Percentiles rank a stretch among this genome's conserved stretches.
phyloP scores from a whole-genome alignment of 768 basidiomycete genomes.

The Boletus sp. region DNA sequence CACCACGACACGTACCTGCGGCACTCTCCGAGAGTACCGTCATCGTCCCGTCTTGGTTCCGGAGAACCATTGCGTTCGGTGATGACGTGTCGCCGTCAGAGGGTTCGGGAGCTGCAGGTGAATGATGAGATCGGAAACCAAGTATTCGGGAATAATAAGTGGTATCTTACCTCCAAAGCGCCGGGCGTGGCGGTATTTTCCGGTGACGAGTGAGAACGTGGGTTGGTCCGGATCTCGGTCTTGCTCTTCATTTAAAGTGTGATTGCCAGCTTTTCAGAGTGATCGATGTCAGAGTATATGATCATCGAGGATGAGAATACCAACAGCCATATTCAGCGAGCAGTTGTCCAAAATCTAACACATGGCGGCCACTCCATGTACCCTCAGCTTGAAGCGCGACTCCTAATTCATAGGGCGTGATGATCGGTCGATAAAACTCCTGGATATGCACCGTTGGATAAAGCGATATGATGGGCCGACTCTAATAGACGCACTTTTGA shows the following conservation, averaged over 20 bases:
- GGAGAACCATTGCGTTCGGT: constrained; percentile 50
- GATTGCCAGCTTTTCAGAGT: constrained; percentile 4
- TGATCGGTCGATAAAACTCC: constrained; percentile 89
- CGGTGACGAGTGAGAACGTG: constrained; percentile 82
- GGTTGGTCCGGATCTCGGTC: constrained; percentile 68
- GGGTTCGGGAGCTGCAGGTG: constrained; percentile 7
- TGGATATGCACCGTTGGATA: constrained; percentile 29
- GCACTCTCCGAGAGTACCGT: constrained; percentile 61
- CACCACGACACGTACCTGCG: constrained; percentile 50
- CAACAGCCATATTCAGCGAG: constrained; percentile 37
- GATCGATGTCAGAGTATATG: not conserved
- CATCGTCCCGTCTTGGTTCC: constrained; percentile 64
- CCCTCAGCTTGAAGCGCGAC: constrained; percentile 71
- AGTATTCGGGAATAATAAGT: not conserved
- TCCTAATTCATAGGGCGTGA: constrained; percentile 91
- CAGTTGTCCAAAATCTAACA: constrained; percentile 71
- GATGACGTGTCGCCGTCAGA: constrained; percentile 21
- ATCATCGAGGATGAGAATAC: constrained; percentile 1
- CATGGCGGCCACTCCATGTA: constrained; percentile 74
- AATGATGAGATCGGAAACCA: constrained; percentile 2
- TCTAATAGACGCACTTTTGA: constrained; percentile 47
- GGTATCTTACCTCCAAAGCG: constrained; percentile 49
- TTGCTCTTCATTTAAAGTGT: constrained; percentile 25
- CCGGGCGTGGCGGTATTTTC: constrained; percentile 78
- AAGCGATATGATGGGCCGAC: not conserved